Base-by-base conservation (phyloP, 345 rosid genomes). In the Moricandia moricandioides region DNA sequence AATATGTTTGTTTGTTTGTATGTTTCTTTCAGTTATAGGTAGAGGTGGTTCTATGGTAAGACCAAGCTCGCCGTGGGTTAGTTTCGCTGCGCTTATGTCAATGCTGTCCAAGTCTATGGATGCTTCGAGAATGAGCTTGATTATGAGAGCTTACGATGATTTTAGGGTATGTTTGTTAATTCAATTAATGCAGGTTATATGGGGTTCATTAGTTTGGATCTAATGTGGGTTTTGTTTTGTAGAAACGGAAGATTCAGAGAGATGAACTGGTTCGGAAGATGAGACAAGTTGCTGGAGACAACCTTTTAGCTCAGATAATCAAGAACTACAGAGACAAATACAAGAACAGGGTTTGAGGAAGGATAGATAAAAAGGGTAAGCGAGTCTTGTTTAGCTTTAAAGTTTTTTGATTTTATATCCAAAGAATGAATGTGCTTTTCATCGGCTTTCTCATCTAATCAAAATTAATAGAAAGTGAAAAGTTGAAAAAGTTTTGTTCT, bases 31-130 rank as follows among this genome's bases (percentile, higher is more conserved):
- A 69, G 70, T 58, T 33, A 24, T 73, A 47, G 10, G 81, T 77
- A 30, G 45, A 77, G 8, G 45, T 55, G 70, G 76, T 64, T 16
- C 35, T 6, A 35, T 27, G 5, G 63, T 52, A 21, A 67, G 16
- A 21, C 95, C 92, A 6, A 86, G 80, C 65, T 88, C 92, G 5
- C 96, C 97, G 0, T 88, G 96, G 97, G 84, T 94, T 83, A 82
- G 88, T 4, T 88, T 91, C 71, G 81, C 87, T 0, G 68, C 76
- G 21, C 76, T 88, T 5, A 84, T 94, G 54, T 73, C 90, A 5
- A 64, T 81, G 63, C 84, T 94, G 5, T 82, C 93, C 0, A 82
- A 83, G 72, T 83, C 77, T 4, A 70, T 95, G 69, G 79, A 87
- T 39, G 70, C 86, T 14, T 61, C 82, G 0, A 57, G 80, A 7